These are phyloP conservation scores for Trichophyton rubrum DNA, from an alignment of 2,329 filamentous ascomycete species.

Conservation along the genomic window DNA sequence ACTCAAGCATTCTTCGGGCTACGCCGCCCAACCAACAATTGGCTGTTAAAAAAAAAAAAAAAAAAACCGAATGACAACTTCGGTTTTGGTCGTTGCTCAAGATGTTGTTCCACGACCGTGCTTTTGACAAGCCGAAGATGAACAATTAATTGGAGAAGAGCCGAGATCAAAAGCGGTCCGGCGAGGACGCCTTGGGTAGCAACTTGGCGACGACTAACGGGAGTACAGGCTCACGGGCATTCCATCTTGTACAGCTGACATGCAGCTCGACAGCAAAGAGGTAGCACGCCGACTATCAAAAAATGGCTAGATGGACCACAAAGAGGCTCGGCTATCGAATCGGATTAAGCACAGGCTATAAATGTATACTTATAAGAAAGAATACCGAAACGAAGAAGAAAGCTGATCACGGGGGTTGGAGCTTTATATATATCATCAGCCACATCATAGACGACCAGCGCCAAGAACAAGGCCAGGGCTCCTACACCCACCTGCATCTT, in stretches of 20 bases:
- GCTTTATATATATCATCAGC: not conserved
- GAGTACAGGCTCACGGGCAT: not conserved
- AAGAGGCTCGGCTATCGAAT: not conserved
- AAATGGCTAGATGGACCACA: not conserved
- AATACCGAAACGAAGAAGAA: not conserved
- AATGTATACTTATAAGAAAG: no score
- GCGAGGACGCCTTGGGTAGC: not conserved
- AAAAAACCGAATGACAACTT: not conserved
- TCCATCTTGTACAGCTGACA: not conserved
- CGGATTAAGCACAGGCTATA: not conserved
- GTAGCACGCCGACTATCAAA: not conserved
- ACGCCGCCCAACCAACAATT: no score
- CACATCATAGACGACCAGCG: no score
- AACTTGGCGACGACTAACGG: not conserved
- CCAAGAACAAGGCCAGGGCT: no score
- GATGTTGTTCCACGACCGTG: not conserved
- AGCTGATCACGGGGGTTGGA: not conserved
- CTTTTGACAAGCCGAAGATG: not conserved
- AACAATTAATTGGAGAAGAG: not conserved
- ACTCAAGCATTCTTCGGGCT: no score
- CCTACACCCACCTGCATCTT: no score
- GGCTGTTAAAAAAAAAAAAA: no score
- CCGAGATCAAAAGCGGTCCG: not conserved
- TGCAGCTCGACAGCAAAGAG: not conserved
- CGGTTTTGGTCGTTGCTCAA: not conserved